Percentiles rank a stretch among this genome's conserved stretches.
phyloP scores from a whole-genome alignment of 306 rosid genomes.

The cucumber (Cucumis sativus) region DNA sequence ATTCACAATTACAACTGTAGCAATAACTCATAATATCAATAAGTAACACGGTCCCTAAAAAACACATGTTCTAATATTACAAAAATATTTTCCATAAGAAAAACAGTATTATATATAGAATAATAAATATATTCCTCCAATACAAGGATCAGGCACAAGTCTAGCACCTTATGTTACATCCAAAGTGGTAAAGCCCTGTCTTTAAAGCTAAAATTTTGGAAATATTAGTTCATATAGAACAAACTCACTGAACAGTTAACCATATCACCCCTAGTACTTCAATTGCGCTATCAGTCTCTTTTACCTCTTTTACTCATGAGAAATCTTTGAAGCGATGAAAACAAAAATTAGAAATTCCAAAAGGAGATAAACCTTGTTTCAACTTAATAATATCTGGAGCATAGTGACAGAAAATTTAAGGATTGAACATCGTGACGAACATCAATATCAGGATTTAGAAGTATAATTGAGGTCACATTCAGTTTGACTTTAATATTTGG shows the following conservation, averaged over 20 bases:
- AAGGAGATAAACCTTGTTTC: not conserved
- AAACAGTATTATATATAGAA: not conserved
- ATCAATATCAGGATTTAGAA: not conserved
- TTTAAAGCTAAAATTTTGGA: not conserved
- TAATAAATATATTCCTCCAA: not conserved
- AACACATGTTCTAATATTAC: not conserved
- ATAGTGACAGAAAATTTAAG: not conserved
- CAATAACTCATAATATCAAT: not conserved
- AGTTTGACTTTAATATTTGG: not conserved
- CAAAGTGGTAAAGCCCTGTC: not conserved
- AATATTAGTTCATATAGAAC: not conserved
- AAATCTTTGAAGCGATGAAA: not conserved
- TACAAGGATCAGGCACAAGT: not conserved
- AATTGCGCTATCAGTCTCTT: not conserved
- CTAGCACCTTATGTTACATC: not conserved
- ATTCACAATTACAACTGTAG: not conserved
- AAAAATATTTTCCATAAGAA: not conserved
- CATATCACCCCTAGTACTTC: not conserved
- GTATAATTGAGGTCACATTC: not conserved
- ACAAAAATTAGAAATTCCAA: not conserved
- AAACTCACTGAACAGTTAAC: not conserved
- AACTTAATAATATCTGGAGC: not conserved
- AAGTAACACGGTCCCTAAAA: not conserved
- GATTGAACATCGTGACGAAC: not conserved
- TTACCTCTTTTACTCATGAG: not conserved